Evolutionary conservation across 2,329 filamentous ascomycete genomes (phyloP).

Genomic region (Cytospora piceicola): DNA sequence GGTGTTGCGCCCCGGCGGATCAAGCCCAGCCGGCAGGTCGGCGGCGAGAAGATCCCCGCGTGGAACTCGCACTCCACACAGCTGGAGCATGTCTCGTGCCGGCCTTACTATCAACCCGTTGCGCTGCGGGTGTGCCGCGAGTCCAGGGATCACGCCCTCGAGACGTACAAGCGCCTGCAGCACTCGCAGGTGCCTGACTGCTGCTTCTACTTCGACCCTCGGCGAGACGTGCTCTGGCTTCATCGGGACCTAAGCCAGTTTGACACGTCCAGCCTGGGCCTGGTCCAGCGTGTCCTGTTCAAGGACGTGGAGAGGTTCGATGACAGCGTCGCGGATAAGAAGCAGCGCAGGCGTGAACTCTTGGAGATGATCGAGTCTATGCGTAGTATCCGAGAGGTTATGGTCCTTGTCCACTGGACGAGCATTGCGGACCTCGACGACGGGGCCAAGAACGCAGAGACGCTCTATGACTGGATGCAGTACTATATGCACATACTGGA

Average conservation of each 20-base stretch:
- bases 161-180: slow-evolving; percentile 28
- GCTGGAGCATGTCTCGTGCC: slow-evolving; percentile 25
- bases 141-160: slow-evolving; percentile 26
- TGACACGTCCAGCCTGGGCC: slow-evolving; percentile 16
- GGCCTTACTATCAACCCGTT: slow-evolving; percentile 19
- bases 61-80: slow-evolving; percentile 22
- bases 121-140: slow-evolving; percentile 30
- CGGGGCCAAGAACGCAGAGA: slow-evolving; percentile 20
- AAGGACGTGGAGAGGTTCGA: slow-evolving; percentile 30
- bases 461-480: slow-evolving; percentile 31
- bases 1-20: slow-evolving; percentile 13
- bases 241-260: slow-evolving; percentile 31
- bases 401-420: slow-evolving; percentile 31
- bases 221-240: slow-evolving; percentile 29
- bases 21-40: slow-evolving; percentile 30
- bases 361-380: slow-evolving; percentile 31
- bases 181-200: slow-evolving; percentile 22
- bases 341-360: slow-evolving; percentile 30
- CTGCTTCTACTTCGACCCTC: slow-evolving; percentile 29
- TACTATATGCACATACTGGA: slow-evolving; percentile 30
- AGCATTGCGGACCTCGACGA: slow-evolving; percentile 30
- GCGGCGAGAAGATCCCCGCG: slow-evolving; percentile 24
- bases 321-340: slow-evolving; percentile 29
- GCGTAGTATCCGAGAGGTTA: slow-evolving; percentile 29
- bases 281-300: slow-evolving; percentile 26